A percentile compares a stretch with the other conserved stretches of the same genome.
Evolutionary conservation across 176 grass and related monocot species (phyloP).

Genomic region (Neostapfia colusana): DNA sequence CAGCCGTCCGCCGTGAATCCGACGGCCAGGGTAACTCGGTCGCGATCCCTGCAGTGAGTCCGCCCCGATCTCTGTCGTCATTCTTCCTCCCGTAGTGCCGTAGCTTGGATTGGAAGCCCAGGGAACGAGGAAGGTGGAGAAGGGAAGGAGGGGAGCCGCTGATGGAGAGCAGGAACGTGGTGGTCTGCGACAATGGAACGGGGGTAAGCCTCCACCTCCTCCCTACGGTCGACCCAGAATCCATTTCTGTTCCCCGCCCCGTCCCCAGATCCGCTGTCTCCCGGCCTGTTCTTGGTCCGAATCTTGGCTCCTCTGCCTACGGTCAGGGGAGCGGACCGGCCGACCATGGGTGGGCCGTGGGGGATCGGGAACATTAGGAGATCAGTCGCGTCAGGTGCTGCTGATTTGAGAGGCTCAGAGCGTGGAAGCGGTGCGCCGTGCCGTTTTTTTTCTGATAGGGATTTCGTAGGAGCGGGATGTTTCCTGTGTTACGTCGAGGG

Average conservation of each 20-base stretch:
- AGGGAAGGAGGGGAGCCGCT: background rate
- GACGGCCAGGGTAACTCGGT: background rate
- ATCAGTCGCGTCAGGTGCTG: background rate
- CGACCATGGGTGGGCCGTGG: no score
- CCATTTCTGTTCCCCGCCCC: background rate
- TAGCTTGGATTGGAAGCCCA: background rate
- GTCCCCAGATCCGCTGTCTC: background rate
- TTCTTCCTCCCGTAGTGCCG: background rate
- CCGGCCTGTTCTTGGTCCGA: background rate
- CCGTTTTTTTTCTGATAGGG: background rate
- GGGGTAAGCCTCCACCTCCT: constrained; percentile 46
- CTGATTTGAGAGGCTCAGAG: background rate
- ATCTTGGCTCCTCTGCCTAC: background rate
- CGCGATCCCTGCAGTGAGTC: background rate
- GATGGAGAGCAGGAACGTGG: constrained; percentile 76
- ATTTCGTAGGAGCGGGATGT: background rate
- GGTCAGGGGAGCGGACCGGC: background rate
- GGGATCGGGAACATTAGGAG: no score
- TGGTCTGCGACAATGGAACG: constrained; percentile 89
- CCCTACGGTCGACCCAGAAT: background rate
- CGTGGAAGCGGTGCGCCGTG: background rate
- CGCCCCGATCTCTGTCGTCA: background rate
- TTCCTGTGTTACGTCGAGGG: background rate
- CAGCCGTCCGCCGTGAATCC: background rate
- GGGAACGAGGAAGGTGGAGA: background rate